These are phyloP conservation scores for Globisporangium irregulare DNA, from an alignment of 352 stramenopile species.

Conservation along the genomic window DNA sequence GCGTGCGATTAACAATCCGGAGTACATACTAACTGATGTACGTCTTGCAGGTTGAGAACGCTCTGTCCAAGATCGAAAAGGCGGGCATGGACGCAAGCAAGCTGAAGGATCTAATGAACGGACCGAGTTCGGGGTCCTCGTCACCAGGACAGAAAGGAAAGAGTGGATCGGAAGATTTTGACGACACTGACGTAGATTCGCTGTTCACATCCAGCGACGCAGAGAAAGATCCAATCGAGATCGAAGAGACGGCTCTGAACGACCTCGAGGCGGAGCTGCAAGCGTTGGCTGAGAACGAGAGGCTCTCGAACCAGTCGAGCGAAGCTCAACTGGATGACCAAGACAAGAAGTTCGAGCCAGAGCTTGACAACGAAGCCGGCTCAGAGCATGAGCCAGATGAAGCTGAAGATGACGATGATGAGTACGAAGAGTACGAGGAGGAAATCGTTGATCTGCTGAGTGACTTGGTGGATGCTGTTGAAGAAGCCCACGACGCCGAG, in stretches of 20 bases:
- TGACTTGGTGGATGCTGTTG: conserved; percentile 20
- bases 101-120: conserved; percentile 32
- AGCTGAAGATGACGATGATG: not conserved
- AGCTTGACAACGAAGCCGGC: conserved; percentile 18
- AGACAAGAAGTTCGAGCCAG: not conserved
- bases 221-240: conserved; percentile 15
- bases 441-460: conserved; percentile 29
- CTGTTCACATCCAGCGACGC: conserved; percentile 6
- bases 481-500: conserved; percentile 1
- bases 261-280: conserved; percentile 16
- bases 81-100: conserved; percentile 52
- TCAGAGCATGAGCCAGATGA: conserved; percentile 15
- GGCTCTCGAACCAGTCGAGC: not conserved
- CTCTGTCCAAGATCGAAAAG: conserved; percentile 65
- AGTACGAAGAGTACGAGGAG: conserved; percentile 15
- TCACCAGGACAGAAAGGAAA: not conserved
- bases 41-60: conserved; percentile 50
- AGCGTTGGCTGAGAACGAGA: not conserved
- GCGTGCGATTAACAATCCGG: not conserved
- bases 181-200: conserved; percentile 13
- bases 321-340: not conserved
- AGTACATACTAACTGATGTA: not conserved
- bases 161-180: conserved; percentile 1
- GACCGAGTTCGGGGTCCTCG: conserved; percentile 6
- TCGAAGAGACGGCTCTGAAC: conserved; percentile 13